phyloP scores from a whole-genome alignment of 148 eudicot genomes.

The Vaccinium corymbosum region DNA sequence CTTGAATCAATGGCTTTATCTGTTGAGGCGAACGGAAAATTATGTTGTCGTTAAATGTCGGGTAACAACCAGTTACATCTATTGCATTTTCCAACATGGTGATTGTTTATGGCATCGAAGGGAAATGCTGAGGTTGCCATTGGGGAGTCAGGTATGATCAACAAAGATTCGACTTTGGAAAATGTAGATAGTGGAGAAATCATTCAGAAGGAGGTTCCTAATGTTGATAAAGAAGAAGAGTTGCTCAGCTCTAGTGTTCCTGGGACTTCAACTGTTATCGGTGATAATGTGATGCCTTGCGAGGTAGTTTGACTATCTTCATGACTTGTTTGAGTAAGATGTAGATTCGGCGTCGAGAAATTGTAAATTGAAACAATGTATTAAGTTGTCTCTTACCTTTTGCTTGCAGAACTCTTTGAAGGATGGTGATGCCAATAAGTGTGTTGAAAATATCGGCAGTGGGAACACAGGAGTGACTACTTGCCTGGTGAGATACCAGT shows the following conservation, averaged over 20 bases:
- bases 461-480: conserved; percentile 14
- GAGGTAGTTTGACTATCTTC: conserved; percentile 23
- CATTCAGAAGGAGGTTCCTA: not conserved
- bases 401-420: conserved; percentile 13
- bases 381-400: not conserved
- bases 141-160: not conserved
- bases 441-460: not conserved
- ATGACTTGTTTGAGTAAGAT: not conserved
- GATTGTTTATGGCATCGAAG: conserved; percentile 16
- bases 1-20: not conserved
- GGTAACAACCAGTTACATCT: conserved; percentile 21
- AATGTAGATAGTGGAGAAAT: conserved; percentile 14
- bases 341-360: not conserved
- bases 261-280: not conserved
- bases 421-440: conserved; percentile 8
- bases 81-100: not conserved
- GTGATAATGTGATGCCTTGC: conserved; percentile 21
- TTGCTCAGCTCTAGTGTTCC: not conserved
- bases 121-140: conserved; percentile 16
- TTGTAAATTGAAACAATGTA: no score
- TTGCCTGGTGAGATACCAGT: conserved; percentile 23
- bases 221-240: conserved; percentile 1
- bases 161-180: not conserved
- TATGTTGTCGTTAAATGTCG: not conserved
- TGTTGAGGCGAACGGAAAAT: not conserved